Evolutionary conservation across 2,329 filamentous ascomycete genomes (phyloP), one percentile per base, ranked within the genome.

Genomic region (Hymenoscyphus fructigenus): DNA sequence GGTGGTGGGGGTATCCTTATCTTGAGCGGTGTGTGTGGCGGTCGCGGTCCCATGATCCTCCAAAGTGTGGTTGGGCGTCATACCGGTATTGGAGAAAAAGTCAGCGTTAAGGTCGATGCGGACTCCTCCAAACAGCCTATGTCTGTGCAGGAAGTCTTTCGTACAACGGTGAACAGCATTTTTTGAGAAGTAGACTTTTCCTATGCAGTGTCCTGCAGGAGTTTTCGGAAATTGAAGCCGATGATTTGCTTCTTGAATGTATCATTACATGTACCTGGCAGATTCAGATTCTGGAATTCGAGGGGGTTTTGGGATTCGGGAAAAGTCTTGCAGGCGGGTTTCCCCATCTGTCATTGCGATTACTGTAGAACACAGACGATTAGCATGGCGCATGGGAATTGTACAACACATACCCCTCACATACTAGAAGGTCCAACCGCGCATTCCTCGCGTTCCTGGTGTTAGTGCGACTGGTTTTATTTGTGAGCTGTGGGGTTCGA

Each of bases 261-360:
- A 64, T 34, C 50, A 67, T 67, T 62, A 64, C 63, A 66, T 70
- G 60, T 41, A 50, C 53, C 64, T 57, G 61, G 61, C 32, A 53
- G 17, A 53, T 20, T 15, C 20, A 32, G 34, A 34, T 58, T 29
- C 56, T 58, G n/a, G 32, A 20, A 57, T 36, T 36, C 12, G 34
- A 36, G 12, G 1, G 34, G 7, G 12, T 12, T 36, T 14, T 32
- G 29, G 29, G 29, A 5, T 32, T 32, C 29, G 29, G 34, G 34
- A 14, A 36, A 36, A 36, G 34, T 36, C 34, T 38, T 38, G 36
- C 36, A 38, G 36, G 17, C 36, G 36, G 36, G 12, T 38, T 38
- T 38, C 36, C 36, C 36, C 36, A 38, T 38, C 14, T 38, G 36
- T 38, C 36, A 38, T 15, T 15, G 36, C 36, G 34, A 36, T 36